A percentile compares a stretch with the other conserved stretches of the same genome.
Conservation (phyloP, 2,329 filamentous ascomycete species). For the Claviceps cyperi region DNA sequence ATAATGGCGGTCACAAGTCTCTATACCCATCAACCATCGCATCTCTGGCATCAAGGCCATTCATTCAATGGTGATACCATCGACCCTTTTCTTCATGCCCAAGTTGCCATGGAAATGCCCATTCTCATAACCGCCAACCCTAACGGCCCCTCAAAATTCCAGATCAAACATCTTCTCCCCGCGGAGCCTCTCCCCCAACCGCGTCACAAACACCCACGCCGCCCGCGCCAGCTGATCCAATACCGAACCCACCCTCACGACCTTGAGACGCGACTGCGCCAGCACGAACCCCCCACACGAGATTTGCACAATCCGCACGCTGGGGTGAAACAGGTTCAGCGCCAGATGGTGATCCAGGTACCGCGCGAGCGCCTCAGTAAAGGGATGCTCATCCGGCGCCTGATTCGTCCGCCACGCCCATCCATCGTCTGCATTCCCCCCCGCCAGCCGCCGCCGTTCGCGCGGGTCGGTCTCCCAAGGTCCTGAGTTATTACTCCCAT, state of each 20-base stretch:
- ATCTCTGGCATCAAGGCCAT: no score
- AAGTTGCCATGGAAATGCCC: not conserved
- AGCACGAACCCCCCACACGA: constrained; percentile 42
- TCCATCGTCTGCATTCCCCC: constrained; percentile 33
- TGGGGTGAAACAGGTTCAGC: constrained; percentile 39
- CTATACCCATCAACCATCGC: no score
- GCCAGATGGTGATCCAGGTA: constrained; percentile 40
- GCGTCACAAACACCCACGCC: constrained; percentile 24
- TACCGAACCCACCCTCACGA: constrained; percentile 20
- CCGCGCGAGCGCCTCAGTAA: constrained; percentile 32
- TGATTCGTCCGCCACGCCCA: constrained; percentile 31
- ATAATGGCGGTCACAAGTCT: no score
- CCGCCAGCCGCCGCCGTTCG: constrained; percentile 31
- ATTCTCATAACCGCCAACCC: not conserved
- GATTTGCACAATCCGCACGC: constrained; percentile 37
- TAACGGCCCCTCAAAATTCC: not conserved
- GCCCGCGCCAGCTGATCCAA: constrained; percentile 18
- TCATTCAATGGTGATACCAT: no score
- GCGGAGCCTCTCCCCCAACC: constrained; percentile 19
- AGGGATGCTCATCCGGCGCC: constrained; percentile 20
- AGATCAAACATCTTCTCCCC: constrained; percentile 10
- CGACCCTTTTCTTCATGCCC: not conserved
- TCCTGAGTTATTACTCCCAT: constrained; percentile 3
- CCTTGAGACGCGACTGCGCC: constrained; percentile 36
- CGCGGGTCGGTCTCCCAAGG: constrained; percentile 19